Conservation (phyloP, 1,139 yeast species). For the Hemisphaericaspora xylofermentans region DNA sequence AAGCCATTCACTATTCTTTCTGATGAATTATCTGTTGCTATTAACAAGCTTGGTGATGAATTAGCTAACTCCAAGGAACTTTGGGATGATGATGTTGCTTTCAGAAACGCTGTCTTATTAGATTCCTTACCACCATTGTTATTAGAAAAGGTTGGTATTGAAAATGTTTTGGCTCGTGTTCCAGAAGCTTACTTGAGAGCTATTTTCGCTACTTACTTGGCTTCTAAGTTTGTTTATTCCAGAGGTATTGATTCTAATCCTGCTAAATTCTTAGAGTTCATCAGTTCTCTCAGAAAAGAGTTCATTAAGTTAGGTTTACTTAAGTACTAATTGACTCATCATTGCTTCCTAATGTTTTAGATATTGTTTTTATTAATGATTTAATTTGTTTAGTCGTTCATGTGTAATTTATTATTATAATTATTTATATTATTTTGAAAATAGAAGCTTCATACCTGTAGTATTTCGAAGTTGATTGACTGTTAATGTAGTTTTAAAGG, state of each 20-base stretch:
- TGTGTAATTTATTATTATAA: not conserved
- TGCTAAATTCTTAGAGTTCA: slow-evolving; percentile 77
- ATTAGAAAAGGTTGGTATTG: slow-evolving; percentile 73
- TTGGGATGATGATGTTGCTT: slow-evolving; percentile 77
- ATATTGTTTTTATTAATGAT: not conserved
- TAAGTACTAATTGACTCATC: slow-evolving; percentile 10
- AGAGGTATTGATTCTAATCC: slow-evolving; percentile 83
- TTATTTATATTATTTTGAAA: too few species aligned
- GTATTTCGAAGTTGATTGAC: too few species aligned
- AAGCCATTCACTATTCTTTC: slow-evolving; percentile 76
- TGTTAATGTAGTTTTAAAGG: too few species aligned
- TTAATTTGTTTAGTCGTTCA: not conserved
- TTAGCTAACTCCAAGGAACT: slow-evolving; percentile 77
- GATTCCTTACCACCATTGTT: slow-evolving; percentile 81
- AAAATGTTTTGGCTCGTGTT: slow-evolving; percentile 67
- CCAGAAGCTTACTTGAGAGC: slow-evolving; percentile 89
- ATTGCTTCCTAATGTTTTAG: not conserved
- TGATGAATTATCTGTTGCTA: slow-evolving; percentile 81
- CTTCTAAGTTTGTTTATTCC: slow-evolving; percentile 85
- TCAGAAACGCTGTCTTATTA: slow-evolving; percentile 74
- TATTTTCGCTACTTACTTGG: slow-evolving; percentile 85
- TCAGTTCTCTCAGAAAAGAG: slow-evolving; percentile 46
- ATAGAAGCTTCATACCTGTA: too few species aligned
- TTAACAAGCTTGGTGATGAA: slow-evolving; percentile 88
- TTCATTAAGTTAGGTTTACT: slow-evolving; percentile 33